A percentile compares a stretch with the other conserved stretches of the same genome.
These are phyloP conservation scores for Colletotrichum eleusines DNA, from an alignment of 2,329 filamentous ascomycete species.

Conservation along the genomic window DNA sequence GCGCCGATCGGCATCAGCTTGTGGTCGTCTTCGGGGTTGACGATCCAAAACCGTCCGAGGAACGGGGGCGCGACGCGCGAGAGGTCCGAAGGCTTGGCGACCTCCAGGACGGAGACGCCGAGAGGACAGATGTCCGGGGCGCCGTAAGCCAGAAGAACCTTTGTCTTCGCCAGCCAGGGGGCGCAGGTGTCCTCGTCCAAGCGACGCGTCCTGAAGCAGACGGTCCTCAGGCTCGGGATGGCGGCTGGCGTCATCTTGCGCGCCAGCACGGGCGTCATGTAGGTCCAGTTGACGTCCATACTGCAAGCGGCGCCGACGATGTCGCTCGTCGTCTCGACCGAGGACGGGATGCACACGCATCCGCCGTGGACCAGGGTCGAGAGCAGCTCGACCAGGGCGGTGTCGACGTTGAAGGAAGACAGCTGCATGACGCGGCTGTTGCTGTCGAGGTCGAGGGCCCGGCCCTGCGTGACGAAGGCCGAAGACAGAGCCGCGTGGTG, in stretches of 20 bases:
- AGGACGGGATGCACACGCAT: constrained; percentile 69
- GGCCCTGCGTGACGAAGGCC: constrained; percentile 63
- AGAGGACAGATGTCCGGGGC: constrained; percentile 64
- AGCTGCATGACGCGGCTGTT: constrained; percentile 68
- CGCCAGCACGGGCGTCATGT: constrained; percentile 71
- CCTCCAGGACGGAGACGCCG: constrained; percentile 61
- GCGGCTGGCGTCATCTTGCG: constrained; percentile 54
- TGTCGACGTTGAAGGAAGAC: constrained; percentile 66
- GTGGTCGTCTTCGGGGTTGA: constrained; percentile 64
- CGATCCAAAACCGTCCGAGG: constrained; percentile 63
- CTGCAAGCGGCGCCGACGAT: constrained; percentile 62
- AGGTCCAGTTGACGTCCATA: constrained; percentile 64
- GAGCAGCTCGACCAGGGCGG: constrained; percentile 64
- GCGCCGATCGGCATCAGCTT: constrained; percentile 66
- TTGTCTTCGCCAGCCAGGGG: constrained; percentile 60
- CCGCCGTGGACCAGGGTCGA: constrained; percentile 67
- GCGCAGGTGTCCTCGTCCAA: constrained; percentile 62
- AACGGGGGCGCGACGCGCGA: constrained; percentile 62
- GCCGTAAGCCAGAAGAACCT: constrained; percentile 64
- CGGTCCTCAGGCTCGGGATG: constrained; percentile 54
- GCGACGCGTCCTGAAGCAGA: constrained; percentile 63
- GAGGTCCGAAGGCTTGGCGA: constrained; percentile 53
- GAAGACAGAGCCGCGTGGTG: constrained; percentile 71
- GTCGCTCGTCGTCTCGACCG: constrained; percentile 62
- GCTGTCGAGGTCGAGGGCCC: constrained; percentile 61